These are phyloP conservation scores for Spathaspora hagerdaliae DNA, from an alignment of 805 yeast genomes.

Conservation along the genomic window DNA sequence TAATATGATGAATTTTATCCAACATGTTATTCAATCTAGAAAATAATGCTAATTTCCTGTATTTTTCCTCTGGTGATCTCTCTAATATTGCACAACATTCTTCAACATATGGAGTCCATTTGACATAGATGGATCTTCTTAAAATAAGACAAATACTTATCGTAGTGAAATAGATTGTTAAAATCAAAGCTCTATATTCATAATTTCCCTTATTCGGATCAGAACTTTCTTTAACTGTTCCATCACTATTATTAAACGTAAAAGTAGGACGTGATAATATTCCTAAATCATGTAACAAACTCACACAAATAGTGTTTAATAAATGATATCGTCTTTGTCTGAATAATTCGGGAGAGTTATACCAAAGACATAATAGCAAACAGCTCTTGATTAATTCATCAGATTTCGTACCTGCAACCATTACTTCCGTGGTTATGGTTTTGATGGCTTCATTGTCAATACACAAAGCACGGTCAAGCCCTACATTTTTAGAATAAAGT, in stretches of 20 bases:
- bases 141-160: conserved; percentile 63
- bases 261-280: conserved; percentile 48
- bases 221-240: conserved; percentile 5
- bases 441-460: conserved; percentile 53
- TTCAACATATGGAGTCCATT: conserved; percentile 64
- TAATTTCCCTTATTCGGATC: conserved; percentile 3
- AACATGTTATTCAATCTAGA: conserved; percentile 56
- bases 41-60: conserved; percentile 49
- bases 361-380: conserved; percentile 68
- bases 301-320: conserved; percentile 58
- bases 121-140: conserved; percentile 56
- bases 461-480: conserved; percentile 40
- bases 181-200: conserved; percentile 38
- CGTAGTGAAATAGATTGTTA: conserved; percentile 58
- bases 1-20: conserved; percentile 54
- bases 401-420: conserved; percentile 68
- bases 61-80: conserved; percentile 23
- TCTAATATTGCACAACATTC: conserved; percentile 54
- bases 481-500: conserved; percentile 26
- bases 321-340: conserved; percentile 76
- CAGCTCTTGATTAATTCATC: conserved; percentile 63
- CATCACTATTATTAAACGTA: conserved; percentile 13
- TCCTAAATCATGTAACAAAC: conserved; percentile 74
- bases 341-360: conserved; percentile 77
- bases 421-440: conserved; percentile 52